phyloP scores from a whole-genome alignment of 768 basidiomycete genomes.

The Lentinula guzmanii region DNA sequence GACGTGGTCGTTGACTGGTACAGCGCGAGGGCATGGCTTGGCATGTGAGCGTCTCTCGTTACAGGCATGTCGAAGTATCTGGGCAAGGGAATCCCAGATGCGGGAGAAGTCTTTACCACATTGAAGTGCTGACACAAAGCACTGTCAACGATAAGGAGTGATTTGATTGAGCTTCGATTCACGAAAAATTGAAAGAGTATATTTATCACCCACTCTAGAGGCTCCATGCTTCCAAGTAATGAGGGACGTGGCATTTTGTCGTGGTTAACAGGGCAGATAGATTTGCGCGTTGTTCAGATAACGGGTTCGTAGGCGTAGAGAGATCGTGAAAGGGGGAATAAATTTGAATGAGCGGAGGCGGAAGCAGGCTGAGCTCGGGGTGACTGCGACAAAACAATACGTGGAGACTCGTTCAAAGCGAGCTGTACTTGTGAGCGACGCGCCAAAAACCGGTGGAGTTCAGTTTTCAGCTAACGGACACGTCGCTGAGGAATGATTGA shows the following conservation, averaged over 20 bases:
- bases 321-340: neutral
- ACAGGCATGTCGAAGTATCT: slow-evolving; percentile 43
- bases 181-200: neutral
- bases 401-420: neutral
- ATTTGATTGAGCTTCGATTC: neutral
- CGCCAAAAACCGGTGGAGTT: neutral
- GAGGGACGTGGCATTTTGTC: slow-evolving; percentile 25
- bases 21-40: slow-evolving; percentile 55
- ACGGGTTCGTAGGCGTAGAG: slow-evolving; percentile 6
- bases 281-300: neutral
- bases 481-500: neutral
- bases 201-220: slow-evolving; percentile 25
- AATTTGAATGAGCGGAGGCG: neutral
- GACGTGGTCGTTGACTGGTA: slow-evolving; percentile 22
- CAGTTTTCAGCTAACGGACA: neutral
- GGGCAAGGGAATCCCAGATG: slow-evolving; percentile 21
- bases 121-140: slow-evolving; percentile 42
- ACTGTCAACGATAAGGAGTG: slow-evolving; percentile 15
- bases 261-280: neutral
- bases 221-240: slow-evolving; percentile 23
- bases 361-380: neutral
- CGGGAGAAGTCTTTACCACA: slow-evolving; percentile 17
- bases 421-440: neutral
- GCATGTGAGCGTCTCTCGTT: slow-evolving; percentile 36
- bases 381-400: neutral